Evolutionary conservation across 176 grass and related monocot species (phyloP), one percentile per base, ranked within the genome.

Genomic region (Coix lacrymajobi): DNA sequence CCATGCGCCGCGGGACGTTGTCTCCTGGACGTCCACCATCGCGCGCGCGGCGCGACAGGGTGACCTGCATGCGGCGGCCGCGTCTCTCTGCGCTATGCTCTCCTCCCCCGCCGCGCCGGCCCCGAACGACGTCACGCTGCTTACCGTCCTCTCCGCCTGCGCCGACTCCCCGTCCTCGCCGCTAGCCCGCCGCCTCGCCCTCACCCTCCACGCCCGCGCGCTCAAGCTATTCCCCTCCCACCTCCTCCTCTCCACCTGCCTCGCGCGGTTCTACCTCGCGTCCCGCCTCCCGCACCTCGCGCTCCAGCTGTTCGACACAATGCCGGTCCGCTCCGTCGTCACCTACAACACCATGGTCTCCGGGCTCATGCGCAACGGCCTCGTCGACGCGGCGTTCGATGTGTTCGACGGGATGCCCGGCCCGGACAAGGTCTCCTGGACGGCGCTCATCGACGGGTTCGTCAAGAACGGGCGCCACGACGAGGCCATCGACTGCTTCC

Each of bases 191-290:
- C 75, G 32, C 20, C 67, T 95, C 28, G 80, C 64, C 45, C 83
- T 86, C 32, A 8, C 83, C 9, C 65, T 90, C 70, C 90, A 92
- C 80, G 79, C 72, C 75, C 78, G 64, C 52, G 67, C 61, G 56
- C 30, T 84, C 81, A 92, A 92, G 82, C 90, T 87, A 8, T 85
- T 94, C 78, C 85, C 83, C 25, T 11, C 33, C 74, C 84, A 90
- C 85, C 88, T 92, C 83, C 75, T 88, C 65, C 82, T 96, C 80
- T 86, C 54, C 88, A 92, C 94, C 73, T 92, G 83, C 83, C 91
- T 97, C 73, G 40, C 70, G 31, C 76, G 80, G 25, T 86, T 94
- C 79, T 94, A 94, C 85, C 80, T 87, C 48, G 75, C 69, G 64
- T 83, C 79, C 76, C 40, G 82, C 80, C 76, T 75, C 60, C 93